A percentile compares a stretch with the other conserved stretches of the same genome.
Evolutionary conservation across 2,329 filamentous ascomycete genomes (phyloP).

Genomic region (Pezicula radicicola): DNA sequence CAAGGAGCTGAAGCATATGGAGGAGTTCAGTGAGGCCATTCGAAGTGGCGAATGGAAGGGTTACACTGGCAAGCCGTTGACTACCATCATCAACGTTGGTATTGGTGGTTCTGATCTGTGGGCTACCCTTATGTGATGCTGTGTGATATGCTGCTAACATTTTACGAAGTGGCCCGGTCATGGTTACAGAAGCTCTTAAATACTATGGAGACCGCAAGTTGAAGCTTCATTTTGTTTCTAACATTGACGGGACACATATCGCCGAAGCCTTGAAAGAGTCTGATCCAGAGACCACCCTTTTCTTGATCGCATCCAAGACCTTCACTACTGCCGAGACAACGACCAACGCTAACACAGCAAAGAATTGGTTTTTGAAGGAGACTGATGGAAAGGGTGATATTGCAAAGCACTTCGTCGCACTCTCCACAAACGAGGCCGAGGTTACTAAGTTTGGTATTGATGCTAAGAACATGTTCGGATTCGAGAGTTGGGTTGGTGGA

Average conservation of each 20-base stretch:
- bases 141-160: slow-evolving; percentile 16
- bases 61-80: slow-evolving; percentile 94
- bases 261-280: slow-evolving; percentile 86
- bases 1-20: slow-evolving; percentile 92
- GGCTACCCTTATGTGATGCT: slow-evolving; percentile 35
- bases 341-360: slow-evolving; percentile 96
- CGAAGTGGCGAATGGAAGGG: slow-evolving; percentile 96
- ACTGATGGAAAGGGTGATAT: slow-evolving; percentile 76
- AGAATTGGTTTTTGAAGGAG: slow-evolving; percentile 92
- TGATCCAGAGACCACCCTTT: slow-evolving; percentile 96
- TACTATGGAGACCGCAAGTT: slow-evolving; percentile 82
- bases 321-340: slow-evolving; percentile 98
- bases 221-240: slow-evolving; percentile 97
- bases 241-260: slow-evolving; percentile 98
- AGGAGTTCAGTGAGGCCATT: slow-evolving; percentile 94
- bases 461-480: slow-evolving; percentile 99
- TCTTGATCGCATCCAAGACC: slow-evolving; percentile 98
- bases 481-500: slow-evolving; percentile 97
- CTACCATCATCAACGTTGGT: slow-evolving; percentile 94
- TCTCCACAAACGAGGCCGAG: slow-evolving; percentile 93
- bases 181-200: slow-evolving; percentile 98
- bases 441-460: slow-evolving; percentile 99
- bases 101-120: slow-evolving; percentile 98
- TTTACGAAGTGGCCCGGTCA: slow-evolving; percentile 79
- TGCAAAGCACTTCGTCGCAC: slow-evolving; percentile 97